Percentiles rank a stretch among this genome's conserved stretches.
phyloP scores from a whole-genome alignment of 306 rosid species.

The Castanospermum australe region DNA sequence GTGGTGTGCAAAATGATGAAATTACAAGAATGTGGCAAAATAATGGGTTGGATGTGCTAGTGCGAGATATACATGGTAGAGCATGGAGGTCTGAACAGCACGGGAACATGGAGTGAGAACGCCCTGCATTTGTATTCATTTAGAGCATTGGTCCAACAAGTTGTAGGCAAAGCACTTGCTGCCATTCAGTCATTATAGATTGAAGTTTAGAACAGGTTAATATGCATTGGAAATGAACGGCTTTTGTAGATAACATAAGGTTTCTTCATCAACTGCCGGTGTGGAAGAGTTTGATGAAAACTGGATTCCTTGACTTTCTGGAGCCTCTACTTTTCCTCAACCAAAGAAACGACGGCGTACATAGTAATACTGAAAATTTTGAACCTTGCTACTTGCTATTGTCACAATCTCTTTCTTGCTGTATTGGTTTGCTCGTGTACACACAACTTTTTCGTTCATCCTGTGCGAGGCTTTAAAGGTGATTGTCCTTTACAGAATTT shows the following conservation, averaged over 20 bases:
- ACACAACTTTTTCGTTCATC: not conserved
- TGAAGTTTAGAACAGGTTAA: constrained; percentile 16
- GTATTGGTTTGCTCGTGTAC: constrained; percentile 4
- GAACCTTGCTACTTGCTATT: constrained; percentile 13
- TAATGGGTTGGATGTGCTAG: constrained; percentile 15
- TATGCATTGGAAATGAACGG: constrained; percentile 9
- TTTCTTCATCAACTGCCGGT: constrained; percentile 9
- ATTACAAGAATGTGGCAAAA: not conserved
- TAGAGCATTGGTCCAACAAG: constrained; percentile 11
- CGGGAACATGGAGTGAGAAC: not conserved
- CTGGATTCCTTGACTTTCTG: constrained; percentile 24
- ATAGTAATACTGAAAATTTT: not conserved
- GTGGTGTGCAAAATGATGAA: not conserved
- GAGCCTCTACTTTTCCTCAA: constrained; percentile 7
- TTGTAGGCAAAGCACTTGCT: constrained; percentile 9
- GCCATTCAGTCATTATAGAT: not conserved
- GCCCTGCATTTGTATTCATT: not conserved
- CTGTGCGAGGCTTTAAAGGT: not conserved
- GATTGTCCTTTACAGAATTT: not conserved
- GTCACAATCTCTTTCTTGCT: constrained; percentile 2
- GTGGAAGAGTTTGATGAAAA: constrained; percentile 16
- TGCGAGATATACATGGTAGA: not conserved
- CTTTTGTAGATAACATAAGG: not conserved
- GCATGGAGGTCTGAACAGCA: not conserved
- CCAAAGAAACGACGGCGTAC: not conserved